These are phyloP conservation scores for Ceratocystis albifundus DNA, from an alignment of 2,329 filamentous ascomycete genomes.

Conservation along the genomic window DNA sequence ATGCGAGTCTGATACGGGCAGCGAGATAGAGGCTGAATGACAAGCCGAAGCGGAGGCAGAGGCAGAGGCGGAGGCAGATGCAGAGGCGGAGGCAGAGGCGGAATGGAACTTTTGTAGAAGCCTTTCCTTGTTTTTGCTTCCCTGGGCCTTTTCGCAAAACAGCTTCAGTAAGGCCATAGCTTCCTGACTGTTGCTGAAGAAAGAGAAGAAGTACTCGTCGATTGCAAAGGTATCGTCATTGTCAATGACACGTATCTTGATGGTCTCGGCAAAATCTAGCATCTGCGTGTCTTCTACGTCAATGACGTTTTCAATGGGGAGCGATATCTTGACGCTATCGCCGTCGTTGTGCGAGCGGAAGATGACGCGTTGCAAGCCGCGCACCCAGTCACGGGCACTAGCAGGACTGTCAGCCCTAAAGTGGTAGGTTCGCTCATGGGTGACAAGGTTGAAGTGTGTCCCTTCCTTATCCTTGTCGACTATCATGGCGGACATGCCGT, in stretches of 20 bases:
- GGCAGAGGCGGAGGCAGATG: background rate
- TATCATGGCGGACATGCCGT: slow-evolving; percentile 76
- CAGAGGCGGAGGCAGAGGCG: background rate
- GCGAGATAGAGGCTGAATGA: background rate
- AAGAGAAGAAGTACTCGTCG: slow-evolving; percentile 97
- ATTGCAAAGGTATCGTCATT: slow-evolving; percentile 90
- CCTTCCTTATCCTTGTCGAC: slow-evolving; percentile 67
- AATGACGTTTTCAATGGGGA: slow-evolving; percentile 79
- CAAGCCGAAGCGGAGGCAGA: background rate
- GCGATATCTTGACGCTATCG: slow-evolving; percentile 88
- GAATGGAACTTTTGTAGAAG: slow-evolving; percentile 8
- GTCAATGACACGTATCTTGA: slow-evolving; percentile 86
- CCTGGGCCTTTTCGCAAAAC: slow-evolving; percentile 46
- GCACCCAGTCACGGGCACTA: slow-evolving; percentile 94
- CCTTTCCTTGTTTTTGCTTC: slow-evolving; percentile 24
- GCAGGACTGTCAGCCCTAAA: slow-evolving; percentile 79
- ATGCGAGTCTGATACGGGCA: background rate
- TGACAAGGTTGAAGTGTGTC: slow-evolving; percentile 67
- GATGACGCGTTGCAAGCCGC: slow-evolving; percentile 83
- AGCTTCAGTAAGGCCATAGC: slow-evolving; percentile 67
- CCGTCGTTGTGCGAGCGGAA: slow-evolving; percentile 93
- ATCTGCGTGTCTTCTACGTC: slow-evolving; percentile 88
- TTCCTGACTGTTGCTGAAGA: slow-evolving; percentile 76
- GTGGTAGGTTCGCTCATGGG: slow-evolving; percentile 69
- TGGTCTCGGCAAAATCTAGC: slow-evolving; percentile 82